Evolutionary conservation across 176 grass and related monocot species (phyloP).

Genomic region (Ensete ventricosum): DNA sequence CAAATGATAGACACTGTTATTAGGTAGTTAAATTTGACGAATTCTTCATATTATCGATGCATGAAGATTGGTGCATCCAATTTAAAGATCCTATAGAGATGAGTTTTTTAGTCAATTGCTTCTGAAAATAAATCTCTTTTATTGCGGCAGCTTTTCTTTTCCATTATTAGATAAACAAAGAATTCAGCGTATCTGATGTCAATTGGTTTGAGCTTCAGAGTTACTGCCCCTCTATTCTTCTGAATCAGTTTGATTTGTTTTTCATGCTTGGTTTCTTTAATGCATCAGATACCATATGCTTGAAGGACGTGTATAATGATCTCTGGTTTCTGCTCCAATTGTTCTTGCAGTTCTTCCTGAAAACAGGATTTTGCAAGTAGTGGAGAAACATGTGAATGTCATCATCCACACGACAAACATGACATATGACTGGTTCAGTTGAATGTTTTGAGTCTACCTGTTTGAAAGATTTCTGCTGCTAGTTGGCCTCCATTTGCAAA

Average conservation of each 20-base stretch:
- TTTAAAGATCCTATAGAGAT: too few relatives aligned
- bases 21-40: too few relatives aligned
- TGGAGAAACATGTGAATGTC: slow-evolving; percentile 31
- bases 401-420: slow-evolving; percentile 33
- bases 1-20: too few relatives aligned
- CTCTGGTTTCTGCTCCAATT: neutral
- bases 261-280: neutral
- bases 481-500: neutral
- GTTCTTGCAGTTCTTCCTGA: slow-evolving; percentile 41
- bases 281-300: neutral
- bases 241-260: neutral
- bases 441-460: slow-evolving; percentile 19
- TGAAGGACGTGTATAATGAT: neutral
- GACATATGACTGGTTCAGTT: slow-evolving; percentile 9
- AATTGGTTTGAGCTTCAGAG: too few relatives aligned
- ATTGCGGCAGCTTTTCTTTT: too few relatives aligned
- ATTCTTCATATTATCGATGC: too few relatives aligned
- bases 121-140: too few relatives aligned
- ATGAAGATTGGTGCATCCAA: too few relatives aligned
- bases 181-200: too few relatives aligned
- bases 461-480: slow-evolving; percentile 12
- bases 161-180: too few relatives aligned
- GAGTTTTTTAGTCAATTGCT: too few relatives aligned
- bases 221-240: too few relatives aligned
- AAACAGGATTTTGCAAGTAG: slow-evolving; percentile 37